A percentile compares a stretch with the other conserved stretches of the same genome.
Evolutionary conservation across 139 green algal species (phyloP).

Genomic region (Mesotaenium endlicherianum): DNA sequence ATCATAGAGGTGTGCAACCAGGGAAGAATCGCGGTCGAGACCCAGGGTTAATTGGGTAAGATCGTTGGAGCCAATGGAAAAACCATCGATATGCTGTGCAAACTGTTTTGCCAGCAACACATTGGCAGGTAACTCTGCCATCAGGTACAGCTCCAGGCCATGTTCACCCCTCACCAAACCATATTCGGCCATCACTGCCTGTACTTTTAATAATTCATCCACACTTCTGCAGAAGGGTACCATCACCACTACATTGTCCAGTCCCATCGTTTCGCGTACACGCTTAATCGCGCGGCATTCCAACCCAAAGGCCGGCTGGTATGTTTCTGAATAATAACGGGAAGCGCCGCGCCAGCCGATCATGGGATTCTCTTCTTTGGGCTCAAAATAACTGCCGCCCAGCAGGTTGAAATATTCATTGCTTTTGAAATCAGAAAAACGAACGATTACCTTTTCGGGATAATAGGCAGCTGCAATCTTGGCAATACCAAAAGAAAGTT

Average conservation of each 20-base stretch:
- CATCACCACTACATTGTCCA: no score
- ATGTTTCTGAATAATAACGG: constrained; percentile 24
- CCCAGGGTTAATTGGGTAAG: constrained; percentile 41
- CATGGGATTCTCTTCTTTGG: constrained; percentile 44
- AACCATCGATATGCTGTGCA: constrained; percentile 18
- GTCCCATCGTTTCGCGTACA: no score
- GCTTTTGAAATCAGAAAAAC: constrained; percentile 35
- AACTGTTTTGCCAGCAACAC: constrained; percentile 31
- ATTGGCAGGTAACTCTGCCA: no score
- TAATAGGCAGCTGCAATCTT: constrained; percentile 37
- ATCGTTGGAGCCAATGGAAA: constrained; percentile 48
- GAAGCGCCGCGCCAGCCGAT: constrained; percentile 24
- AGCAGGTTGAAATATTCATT: constrained; percentile 39
- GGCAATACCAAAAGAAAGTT: constrained; percentile 19
- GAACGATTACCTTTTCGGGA: constrained; percentile 24
- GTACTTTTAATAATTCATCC: no score
- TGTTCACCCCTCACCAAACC: no score
- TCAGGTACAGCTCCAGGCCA: no score
- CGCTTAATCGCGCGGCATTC: no score
- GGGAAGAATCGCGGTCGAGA: constrained; percentile 12
- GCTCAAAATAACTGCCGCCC: constrained; percentile 17
- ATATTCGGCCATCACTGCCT: no score
- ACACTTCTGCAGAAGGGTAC: no score
- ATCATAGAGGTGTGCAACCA: constrained; percentile 4
- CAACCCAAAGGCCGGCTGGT: background rate